Percentiles rank a stretch among this genome's conserved stretches.
Conservation (phyloP, 805 yeast species). For the Spencermartinsiella europaea region DNA sequence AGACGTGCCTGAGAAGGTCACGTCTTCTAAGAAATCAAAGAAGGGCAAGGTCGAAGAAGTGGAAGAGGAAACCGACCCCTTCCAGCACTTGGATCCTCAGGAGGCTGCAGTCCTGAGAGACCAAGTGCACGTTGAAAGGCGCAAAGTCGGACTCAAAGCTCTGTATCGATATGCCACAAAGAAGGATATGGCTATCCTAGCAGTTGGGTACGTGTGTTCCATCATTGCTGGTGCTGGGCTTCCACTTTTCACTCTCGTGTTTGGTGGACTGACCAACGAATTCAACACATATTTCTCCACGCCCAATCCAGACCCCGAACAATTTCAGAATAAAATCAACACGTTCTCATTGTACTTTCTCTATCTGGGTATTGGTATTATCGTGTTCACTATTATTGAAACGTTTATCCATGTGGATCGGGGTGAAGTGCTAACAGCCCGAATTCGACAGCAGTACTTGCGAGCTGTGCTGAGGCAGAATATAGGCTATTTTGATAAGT, state of each 20-base stretch:
- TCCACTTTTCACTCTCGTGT: constrained; percentile 38
- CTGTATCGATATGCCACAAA: constrained; percentile 34
- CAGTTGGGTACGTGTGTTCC: constrained; percentile 30
- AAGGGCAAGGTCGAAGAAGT: not conserved
- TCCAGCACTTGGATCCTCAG: constrained; percentile 23
- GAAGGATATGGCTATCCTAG: constrained; percentile 27
- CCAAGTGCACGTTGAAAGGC: constrained; percentile 26
- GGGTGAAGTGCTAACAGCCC: constrained; percentile 38
- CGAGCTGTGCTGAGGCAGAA: constrained; percentile 36
- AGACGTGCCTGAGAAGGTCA: constrained; percentile 20
- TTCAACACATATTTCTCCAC: constrained; percentile 31
- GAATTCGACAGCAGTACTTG: constrained; percentile 35
- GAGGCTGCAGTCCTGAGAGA: constrained; percentile 32
- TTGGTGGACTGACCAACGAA: constrained; percentile 36
- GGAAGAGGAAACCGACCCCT: constrained; percentile 25
- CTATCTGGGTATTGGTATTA: constrained; percentile 36
- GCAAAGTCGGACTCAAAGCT: constrained; percentile 25
- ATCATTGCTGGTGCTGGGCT: constrained; percentile 37
- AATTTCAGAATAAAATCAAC: constrained; percentile 33
- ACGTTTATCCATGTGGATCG: constrained; percentile 34
- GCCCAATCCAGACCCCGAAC: constrained; percentile 19
- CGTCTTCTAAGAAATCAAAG: not conserved
- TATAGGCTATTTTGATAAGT: constrained; percentile 37
- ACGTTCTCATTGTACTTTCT: constrained; percentile 36
- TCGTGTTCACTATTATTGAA: constrained; percentile 30